These are phyloP conservation scores for Kodamaea anthophila DNA, from an alignment of 1,139 yeast genomes.

Conservation along the genomic window DNA sequence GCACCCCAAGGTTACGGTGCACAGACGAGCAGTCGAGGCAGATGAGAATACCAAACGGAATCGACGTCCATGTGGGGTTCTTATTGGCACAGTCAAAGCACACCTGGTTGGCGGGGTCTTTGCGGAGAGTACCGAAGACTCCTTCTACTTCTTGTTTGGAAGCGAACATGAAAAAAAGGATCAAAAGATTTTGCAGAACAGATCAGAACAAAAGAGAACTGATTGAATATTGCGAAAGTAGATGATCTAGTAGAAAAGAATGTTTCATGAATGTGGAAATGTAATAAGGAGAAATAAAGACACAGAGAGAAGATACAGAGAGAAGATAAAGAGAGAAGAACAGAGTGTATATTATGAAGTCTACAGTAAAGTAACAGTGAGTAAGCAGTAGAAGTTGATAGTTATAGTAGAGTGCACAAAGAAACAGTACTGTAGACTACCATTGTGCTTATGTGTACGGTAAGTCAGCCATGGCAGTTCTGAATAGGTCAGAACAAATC, in stretches of 20 bases:
- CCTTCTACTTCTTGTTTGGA: constrained; percentile 56
- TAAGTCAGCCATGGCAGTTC: too few species aligned
- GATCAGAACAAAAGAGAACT: neutral
- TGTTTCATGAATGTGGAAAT: neutral
- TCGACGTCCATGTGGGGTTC: constrained; percentile 49
- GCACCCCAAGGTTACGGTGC: constrained; percentile 46
- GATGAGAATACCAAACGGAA: constrained; percentile 43
- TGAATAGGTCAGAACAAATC: too few species aligned
- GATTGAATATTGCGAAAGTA: too few species aligned
- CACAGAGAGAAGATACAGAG: neutral
- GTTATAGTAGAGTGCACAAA: too few species aligned
- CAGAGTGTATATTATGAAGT: neutral
- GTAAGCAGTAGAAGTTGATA: too few species aligned
- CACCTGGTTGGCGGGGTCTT: constrained; percentile 68
- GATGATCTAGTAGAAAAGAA: too few species aligned
- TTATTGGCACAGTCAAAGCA: constrained; percentile 63
- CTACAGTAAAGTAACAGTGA: too few species aligned
- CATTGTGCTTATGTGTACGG: too few species aligned
- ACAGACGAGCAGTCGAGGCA: constrained; percentile 47
- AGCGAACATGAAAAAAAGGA: constrained; percentile 35
- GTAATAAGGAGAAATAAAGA: constrained; percentile 1
- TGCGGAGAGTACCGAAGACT: constrained; percentile 53
- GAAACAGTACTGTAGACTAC: too few species aligned
- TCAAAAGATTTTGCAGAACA: neutral
- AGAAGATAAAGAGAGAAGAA: neutral